Evolutionary conservation across 257 asterid species (phyloP).

Genomic region (Penstemon barbatus): DNA sequence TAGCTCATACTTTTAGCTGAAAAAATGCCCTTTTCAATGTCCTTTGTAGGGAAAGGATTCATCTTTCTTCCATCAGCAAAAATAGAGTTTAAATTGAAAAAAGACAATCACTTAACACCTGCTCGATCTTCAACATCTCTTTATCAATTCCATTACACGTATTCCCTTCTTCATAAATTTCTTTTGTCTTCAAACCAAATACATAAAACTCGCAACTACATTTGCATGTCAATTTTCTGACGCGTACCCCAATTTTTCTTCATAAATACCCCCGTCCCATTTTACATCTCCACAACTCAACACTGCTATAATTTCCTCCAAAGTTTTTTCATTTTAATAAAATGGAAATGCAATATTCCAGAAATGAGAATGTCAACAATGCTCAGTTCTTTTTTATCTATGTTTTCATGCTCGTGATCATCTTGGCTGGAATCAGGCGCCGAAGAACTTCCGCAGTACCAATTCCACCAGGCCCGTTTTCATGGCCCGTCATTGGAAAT

Average conservation of each 20-base stretch:
- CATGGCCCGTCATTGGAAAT: constrained; percentile 35
- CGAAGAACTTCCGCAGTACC: not conserved
- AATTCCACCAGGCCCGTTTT: constrained; percentile 31
- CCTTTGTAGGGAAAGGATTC: not conserved
- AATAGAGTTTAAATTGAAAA: not conserved
- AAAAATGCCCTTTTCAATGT: not conserved
- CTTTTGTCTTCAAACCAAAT: not conserved
- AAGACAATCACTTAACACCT: not conserved
- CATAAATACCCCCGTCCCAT: no score
- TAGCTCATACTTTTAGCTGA: not conserved
- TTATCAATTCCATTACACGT: constrained; percentile 1
- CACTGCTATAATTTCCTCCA: not conserved
- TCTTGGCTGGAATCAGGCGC: not conserved
- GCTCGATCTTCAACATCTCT: not conserved
- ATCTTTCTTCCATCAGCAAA: constrained; percentile 6
- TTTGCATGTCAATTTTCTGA: not conserved
- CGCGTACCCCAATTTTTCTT: no score
- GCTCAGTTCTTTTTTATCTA: constrained; percentile 12
- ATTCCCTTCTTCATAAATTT: not conserved
- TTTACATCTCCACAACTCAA: no score
- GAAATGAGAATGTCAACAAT: no score
- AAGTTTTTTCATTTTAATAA: not conserved
- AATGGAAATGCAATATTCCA: not conserved
- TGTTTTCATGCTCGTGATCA: not conserved
- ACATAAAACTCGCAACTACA: not conserved